Base-by-base conservation (phyloP, 2,329 filamentous ascomycete species). In the Penicillium expansum region DNA sequence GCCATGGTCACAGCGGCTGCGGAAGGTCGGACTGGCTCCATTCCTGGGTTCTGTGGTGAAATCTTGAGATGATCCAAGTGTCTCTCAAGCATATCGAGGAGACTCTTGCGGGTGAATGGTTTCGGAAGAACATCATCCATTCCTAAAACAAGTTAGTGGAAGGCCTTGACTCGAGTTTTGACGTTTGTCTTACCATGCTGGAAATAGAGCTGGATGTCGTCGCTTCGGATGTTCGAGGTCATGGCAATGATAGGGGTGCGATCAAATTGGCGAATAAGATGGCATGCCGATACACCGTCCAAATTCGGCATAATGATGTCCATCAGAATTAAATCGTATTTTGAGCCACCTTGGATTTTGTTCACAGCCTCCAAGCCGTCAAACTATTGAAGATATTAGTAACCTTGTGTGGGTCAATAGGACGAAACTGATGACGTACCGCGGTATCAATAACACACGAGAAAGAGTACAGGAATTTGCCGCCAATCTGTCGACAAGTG, bases 41-140 rank as follows among this genome's bases (percentile, higher is more conserved):
- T 81, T 18, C 52, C 52, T 13, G 52, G 52, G 8, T 82, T 80
- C 76, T 81, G 62, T 74, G 79, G 53, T 72, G 82, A 83, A 69
- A 91, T 91, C 70, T 95, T 87, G 59, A 96, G 81, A 70, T 92
- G 88, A n/a, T 85, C 83, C 48, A 97, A 80, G 70, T 97, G 91
- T 70, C 93, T 95, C 74, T 94, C 90, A 30, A 99, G 82, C 77
- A 96, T 89, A 63, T 88, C 86, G 55, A 91, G 82, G 79, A 94
- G 90, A 38, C 89, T 90, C 64, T 92, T 89, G 67, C 89, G 88
- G 5, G 94, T 99, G 72, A 99, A 99, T 0, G 94, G 94, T 71
- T 99, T 99, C 0, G 94, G 93, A 58, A 99, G 79, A 18, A 99
- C 93, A 69, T 96, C 94, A 69, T 96, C 95, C 92, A 99, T 97